Evolutionary conservation across 2,329 filamentous ascomycete genomes (phyloP), one percentile per base, ranked within the genome.

Genomic region (Xylaria sp.): DNA sequence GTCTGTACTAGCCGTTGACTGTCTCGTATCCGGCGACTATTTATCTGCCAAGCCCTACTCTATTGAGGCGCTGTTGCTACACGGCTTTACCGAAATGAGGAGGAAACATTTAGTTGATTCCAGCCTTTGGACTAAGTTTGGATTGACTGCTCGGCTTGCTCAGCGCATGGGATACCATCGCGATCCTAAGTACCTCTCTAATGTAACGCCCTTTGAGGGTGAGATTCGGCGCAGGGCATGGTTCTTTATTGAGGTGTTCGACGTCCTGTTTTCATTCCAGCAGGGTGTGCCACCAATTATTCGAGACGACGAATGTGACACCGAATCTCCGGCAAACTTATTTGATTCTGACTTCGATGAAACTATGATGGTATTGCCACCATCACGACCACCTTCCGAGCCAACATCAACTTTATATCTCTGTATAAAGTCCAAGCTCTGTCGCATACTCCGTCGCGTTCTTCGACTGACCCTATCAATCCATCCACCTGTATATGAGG

Each of bases 131-230:
- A 80, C 82, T 4, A 78, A 85, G 24, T 83, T 85, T 69, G 81
- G 81, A 48, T 77, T 85, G 19, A 80, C 81, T 4, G 80, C 82
- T 2, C 81, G 85, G 5, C 79, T 86, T 24, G 85, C 85, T 4
- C 85, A 86, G 74, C 80, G 83, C 6, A 81, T 84, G 75, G 85
- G 85, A 14, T 86, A 86, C 65, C 84, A 86, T 66, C 82, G 85
- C 8, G 84, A 86, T 53, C 79, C 83, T 2, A 77, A 76, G 27
- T 79, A 81, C 69, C 76, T 85, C 3, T 77, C 81, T 1, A 78
- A 74, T 59, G 78, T 86, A 36, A 82, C 81, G 1, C 81, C 83
- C 0, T 86, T 86, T 63, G 82, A 85, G 58, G 82, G 79, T 21
- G 85, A 87, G 75, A 84, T 87, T 79, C 81, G 85, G 19, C 81